A percentile compares a stretch with the other conserved stretches of the same genome.
These are phyloP conservation scores for Arachnomyces sp. DNA, from an alignment of 2,329 filamentous ascomycete species.

Conservation along the genomic window DNA sequence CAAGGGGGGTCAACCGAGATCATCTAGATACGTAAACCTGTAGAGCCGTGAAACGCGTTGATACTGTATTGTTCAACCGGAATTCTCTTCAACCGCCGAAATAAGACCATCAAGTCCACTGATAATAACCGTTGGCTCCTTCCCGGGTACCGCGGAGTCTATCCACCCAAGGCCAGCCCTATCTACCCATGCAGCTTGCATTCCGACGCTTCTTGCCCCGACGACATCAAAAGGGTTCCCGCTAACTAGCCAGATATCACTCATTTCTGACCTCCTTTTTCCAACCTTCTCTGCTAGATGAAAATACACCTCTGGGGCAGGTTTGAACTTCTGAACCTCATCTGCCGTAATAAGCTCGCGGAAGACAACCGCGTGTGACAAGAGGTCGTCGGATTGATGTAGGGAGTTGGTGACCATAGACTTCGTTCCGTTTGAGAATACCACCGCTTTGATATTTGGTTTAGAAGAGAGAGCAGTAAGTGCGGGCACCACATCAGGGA, in stretches of 20 bases:
- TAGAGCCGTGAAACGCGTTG: no score
- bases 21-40: no score
- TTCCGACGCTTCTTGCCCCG: constrained; percentile 53
- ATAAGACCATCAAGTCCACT: constrained; percentile 52
- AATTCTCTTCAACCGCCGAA: constrained; percentile 22
- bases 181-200: constrained; percentile 62
- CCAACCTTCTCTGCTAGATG: constrained; percentile 47
- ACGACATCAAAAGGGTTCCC: constrained; percentile 67
- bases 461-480: constrained; percentile 41
- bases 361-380: constrained; percentile 42
- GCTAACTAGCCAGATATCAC: constrained; percentile 59
- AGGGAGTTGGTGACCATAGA: constrained; percentile 57
- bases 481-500: constrained; percentile 53
- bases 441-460: constrained; percentile 43
- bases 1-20: no score
- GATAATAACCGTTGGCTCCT: constrained; percentile 47
- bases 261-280: constrained; percentile 35
- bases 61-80: no score
- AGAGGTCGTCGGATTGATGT: constrained; percentile 47
- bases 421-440: constrained; percentile 64
- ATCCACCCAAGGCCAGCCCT: constrained; percentile 55
- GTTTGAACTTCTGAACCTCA: constrained; percentile 55
- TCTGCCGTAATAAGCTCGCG: constrained; percentile 54
- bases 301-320: constrained; percentile 53
- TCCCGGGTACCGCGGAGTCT: constrained; percentile 48